Evolutionary conservation across 2,329 filamentous ascomycete genomes (phyloP), one percentile per base, ranked within the genome.

Genomic region (Torrubiellomyces zombiae): DNA sequence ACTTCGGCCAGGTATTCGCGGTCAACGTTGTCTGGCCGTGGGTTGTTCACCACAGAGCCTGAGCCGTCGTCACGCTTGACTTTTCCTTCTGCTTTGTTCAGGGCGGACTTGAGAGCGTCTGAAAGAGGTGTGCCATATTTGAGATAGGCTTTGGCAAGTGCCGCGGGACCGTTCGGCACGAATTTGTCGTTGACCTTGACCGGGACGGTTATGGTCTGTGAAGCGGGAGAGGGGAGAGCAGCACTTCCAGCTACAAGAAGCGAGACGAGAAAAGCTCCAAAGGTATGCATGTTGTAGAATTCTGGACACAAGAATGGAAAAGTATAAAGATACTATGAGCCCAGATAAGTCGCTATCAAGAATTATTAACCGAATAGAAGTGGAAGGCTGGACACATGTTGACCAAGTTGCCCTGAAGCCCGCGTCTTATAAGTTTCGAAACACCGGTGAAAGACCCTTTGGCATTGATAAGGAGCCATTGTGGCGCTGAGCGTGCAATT

Each of bases 181-280:
- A 28, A 26, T 17, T 32, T 10, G 10, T 14, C 16, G 33, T 34
- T 36, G 25, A 24, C 28, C 4, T 8, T 11, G 15, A 22, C 33
- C 16, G 24, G 15, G 12, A 36, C 25, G 14, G 30, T 25, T 15
- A 24, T 17, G 15, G 32, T 28, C 16, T 26, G 23, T 9, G 20
- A 14, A 14, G 34, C 14, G 6, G 34, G 34, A 8, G 28, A 24
- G 20, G 29, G 31, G 13, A 29, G 23, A 17, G 24, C 33, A 22
- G 31, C 11, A 25, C 33, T 32, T 22, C 28, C 25, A 12, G 31
- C 32, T 24, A 27, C 29, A 20, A 37, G 25, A 19, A 37, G 27
- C 26, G 35, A 30, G 18, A 31, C 31, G 28, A 37, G 26, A 19
- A 34, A 34, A 18, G 35, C 31, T 10, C 32, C 33, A 16, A 37